Percentiles rank a stretch among this genome's conserved stretches.
Conservation (phyloP, 2,329 filamentous ascomycete genomes). For the Monilinia aucupariae region DNA sequence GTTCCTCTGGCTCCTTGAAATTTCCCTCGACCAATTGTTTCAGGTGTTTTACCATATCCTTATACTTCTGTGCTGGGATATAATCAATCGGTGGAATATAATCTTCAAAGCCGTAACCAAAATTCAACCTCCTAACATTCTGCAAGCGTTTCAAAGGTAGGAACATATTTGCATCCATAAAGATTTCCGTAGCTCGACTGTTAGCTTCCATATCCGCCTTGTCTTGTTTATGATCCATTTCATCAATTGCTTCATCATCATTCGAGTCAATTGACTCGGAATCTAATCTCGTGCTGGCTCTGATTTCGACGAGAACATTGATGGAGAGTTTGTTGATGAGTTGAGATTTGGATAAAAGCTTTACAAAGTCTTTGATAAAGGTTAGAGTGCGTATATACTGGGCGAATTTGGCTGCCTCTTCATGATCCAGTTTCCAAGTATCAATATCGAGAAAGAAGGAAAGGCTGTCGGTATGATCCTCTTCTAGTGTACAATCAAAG, state of each 20-base stretch:
- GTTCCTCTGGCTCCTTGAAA: slow-evolving; percentile 12
- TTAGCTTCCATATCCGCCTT: slow-evolving; percentile 18
- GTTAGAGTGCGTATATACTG: slow-evolving; percentile 9
- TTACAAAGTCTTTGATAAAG: slow-evolving; percentile 22
- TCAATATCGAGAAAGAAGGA: slow-evolving; percentile 21
- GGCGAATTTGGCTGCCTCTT: slow-evolving; percentile 13
- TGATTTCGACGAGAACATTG: slow-evolving; percentile 20
- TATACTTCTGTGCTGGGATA: slow-evolving; percentile 15
- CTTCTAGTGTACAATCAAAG: slow-evolving; percentile 18
- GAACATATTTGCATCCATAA: slow-evolving; percentile 21
- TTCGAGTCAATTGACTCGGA: slow-evolving; percentile 11
- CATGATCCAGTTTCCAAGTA: background rate
- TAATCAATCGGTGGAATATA: slow-evolving; percentile 10
- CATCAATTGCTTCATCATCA: slow-evolving; percentile 10
- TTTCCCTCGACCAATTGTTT: slow-evolving; percentile 21
- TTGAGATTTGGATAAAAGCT: slow-evolving; percentile 17
- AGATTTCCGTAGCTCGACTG: slow-evolving; percentile 20
- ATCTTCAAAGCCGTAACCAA: slow-evolving; percentile 17
- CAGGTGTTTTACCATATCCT: slow-evolving; percentile 16
- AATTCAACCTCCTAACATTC: slow-evolving; percentile 19
- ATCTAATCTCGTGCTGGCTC: slow-evolving; percentile 16
- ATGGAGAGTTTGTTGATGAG: slow-evolving; percentile 18
- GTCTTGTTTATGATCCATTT: slow-evolving; percentile 11
- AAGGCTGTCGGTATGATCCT: background rate
- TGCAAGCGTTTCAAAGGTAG: slow-evolving; percentile 14